phyloP scores from a whole-genome alignment of 129 eudicot genomes.

The Kitagawia praeruptora region DNA sequence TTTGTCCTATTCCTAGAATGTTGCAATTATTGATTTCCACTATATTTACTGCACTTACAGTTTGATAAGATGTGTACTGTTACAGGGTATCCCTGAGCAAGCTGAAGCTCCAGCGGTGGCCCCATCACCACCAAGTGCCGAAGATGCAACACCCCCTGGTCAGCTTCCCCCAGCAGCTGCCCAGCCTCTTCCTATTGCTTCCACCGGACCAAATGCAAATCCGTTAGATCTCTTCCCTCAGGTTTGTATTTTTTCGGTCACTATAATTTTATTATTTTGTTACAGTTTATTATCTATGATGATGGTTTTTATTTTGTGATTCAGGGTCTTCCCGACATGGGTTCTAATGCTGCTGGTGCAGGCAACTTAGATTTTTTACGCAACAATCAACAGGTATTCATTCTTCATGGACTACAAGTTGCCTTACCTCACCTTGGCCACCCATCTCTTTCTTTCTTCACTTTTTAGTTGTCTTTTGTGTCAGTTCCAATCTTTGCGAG shows the following conservation, averaged over 20 bases:
- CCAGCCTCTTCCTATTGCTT: slow-evolving; percentile 50
- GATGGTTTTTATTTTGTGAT: slow-evolving; percentile 10
- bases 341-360: slow-evolving; percentile 62
- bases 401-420: not conserved
- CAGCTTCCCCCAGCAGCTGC: slow-evolving; percentile 43
- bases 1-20: not conserved
- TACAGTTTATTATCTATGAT: slow-evolving; percentile 3
- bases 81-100: slow-evolving; percentile 83
- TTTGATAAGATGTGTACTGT: not conserved
- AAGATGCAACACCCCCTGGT: slow-evolving; percentile 45
- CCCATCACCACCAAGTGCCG: slow-evolving; percentile 36
- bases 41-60: not conserved
- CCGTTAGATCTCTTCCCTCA: slow-evolving; percentile 90
- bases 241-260: slow-evolving; percentile 22
- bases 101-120: slow-evolving; percentile 65
- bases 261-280: not conserved
- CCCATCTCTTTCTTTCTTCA: not conserved
- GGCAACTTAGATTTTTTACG: slow-evolving; percentile 82
- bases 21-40: not conserved
- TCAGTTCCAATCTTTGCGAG: slow-evolving; percentile 90
- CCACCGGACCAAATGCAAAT: slow-evolving; percentile 75
- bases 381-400: slow-evolving; percentile 60
- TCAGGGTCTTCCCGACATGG: slow-evolving; percentile 81
- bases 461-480: not conserved
- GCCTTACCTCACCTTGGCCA: not conserved